Evolutionary conservation across 495 filamentous ascomycete genomes (phyloP).

Genomic region (Penicillium cataractarum): DNA sequence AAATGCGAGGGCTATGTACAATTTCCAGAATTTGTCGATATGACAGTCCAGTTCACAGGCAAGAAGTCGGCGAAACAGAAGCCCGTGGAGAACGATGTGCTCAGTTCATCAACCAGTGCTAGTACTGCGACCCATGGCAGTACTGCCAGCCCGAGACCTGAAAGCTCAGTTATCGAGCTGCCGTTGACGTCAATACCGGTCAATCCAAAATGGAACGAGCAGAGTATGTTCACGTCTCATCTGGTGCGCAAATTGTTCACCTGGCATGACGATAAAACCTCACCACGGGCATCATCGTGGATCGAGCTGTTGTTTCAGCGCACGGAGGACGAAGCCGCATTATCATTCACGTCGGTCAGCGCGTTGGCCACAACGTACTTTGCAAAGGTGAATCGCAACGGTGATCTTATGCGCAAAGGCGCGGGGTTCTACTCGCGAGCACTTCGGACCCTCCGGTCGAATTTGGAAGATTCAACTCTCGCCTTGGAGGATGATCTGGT

Average conservation of each 20-base stretch:
- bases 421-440: slow-evolving; percentile 18
- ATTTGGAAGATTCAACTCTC: slow-evolving; percentile 9
- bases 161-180: background rate
- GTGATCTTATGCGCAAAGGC: slow-evolving; percentile 11
- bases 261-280: slow-evolving; percentile 17
- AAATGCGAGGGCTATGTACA: slow-evolving; percentile 28
- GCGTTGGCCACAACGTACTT: slow-evolving; percentile 22
- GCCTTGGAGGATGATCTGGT: slow-evolving; percentile 19
- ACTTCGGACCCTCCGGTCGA: slow-evolving; percentile 10
- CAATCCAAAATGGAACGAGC: slow-evolving; percentile 19
- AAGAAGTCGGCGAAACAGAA: background rate
- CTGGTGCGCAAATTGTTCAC: slow-evolving; percentile 20
- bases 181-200: slow-evolving; percentile 6
- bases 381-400: slow-evolving; percentile 16
- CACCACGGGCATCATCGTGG: slow-evolving; percentile 18
- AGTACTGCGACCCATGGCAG: background rate
- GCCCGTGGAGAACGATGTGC: no score
- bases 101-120: background rate
- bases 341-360: slow-evolving; percentile 14
- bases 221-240: slow-evolving; percentile 16
- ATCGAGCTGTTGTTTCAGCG: slow-evolving; percentile 6
- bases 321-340: background rate
- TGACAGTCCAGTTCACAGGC: background rate
- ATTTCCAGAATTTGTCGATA: slow-evolving; percentile 21
- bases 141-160: background rate